Conservation (phyloP, 2,329 filamentous ascomycete genomes). For the Pyricularia sp. region DNA sequence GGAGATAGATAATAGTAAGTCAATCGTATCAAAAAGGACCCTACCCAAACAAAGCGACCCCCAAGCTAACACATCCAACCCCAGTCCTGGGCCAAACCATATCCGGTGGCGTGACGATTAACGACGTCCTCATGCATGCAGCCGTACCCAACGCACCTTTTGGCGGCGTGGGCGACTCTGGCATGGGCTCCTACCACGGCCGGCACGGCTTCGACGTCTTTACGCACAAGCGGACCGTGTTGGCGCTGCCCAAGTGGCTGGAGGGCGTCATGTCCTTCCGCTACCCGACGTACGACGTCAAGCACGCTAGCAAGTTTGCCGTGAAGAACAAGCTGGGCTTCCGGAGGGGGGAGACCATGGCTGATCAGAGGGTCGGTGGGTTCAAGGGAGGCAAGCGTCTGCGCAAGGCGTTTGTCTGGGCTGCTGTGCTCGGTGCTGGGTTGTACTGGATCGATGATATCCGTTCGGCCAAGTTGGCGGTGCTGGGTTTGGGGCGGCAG, state of each 20-base stretch:
- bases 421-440: too few relatives aligned
- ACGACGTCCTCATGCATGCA: constrained; percentile 36
- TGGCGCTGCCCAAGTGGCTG: constrained; percentile 25
- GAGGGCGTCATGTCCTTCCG: constrained; percentile 14
- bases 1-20: not conserved
- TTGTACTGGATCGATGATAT: not conserved
- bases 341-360: constrained; percentile 1
- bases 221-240: constrained; percentile 27
- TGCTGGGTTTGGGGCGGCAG: not conserved
- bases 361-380: not conserved
- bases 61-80: constrained; percentile 19
- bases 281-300: not conserved
- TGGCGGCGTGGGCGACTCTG: constrained; percentile 40
- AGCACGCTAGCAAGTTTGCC: not conserved
- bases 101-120: constrained; percentile 41
- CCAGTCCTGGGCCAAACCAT: constrained; percentile 25
- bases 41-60: not conserved
- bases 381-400: not conserved
- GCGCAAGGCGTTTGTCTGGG: not conserved
- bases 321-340: not conserved
- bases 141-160: constrained; percentile 32
- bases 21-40: too few relatives aligned
- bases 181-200: constrained; percentile 18
- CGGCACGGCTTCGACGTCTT: constrained; percentile 35
- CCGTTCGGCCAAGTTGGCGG: not conserved